These are phyloP conservation scores for Dictyostelium discoideum DNA, from an alignment of 78 protist species.

Conservation along the genomic window DNA sequence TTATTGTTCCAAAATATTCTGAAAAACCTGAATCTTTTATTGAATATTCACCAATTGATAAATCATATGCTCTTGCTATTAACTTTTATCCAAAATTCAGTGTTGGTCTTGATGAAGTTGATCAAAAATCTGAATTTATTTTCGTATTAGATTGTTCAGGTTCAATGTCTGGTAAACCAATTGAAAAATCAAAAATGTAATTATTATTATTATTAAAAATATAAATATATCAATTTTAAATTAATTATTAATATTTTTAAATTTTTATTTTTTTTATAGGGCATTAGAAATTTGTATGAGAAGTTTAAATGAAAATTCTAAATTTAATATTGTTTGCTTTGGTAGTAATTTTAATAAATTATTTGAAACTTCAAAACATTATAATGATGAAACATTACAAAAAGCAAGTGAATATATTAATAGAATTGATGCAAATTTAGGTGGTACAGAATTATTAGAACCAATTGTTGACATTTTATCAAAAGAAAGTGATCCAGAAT, in stretches of 20 bases:
- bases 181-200: slow-evolving; percentile 37
- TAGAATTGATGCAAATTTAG: slow-evolving; percentile 53
- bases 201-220: not conserved
- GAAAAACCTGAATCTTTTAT: slow-evolving; percentile 39
- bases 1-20: not conserved
- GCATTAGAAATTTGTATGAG: slow-evolving; percentile 52
- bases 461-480: slow-evolving; percentile 56
- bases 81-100: slow-evolving; percentile 47
- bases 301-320: slow-evolving; percentile 43
- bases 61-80: slow-evolving; percentile 29
- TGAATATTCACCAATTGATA: not conserved
- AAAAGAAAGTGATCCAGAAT: not conserved
- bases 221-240: not conserved
- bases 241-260: not conserved
- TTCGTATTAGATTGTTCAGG: slow-evolving; percentile 76
- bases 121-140: slow-evolving; percentile 60
- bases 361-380: not conserved
- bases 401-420: slow-evolving; percentile 5
- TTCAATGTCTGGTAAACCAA: slow-evolving; percentile 60
- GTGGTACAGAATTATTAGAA: slow-evolving; percentile 58
- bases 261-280: too few species aligned
- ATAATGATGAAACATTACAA: slow-evolving; percentile 37
- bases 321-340: slow-evolving; percentile 73
- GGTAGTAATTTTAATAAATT: slow-evolving; percentile 8
- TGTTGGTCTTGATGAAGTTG: slow-evolving; percentile 21